Base-by-base conservation (phyloP, 441 rosid genomes). In the Eruca vesicaria region DNA sequence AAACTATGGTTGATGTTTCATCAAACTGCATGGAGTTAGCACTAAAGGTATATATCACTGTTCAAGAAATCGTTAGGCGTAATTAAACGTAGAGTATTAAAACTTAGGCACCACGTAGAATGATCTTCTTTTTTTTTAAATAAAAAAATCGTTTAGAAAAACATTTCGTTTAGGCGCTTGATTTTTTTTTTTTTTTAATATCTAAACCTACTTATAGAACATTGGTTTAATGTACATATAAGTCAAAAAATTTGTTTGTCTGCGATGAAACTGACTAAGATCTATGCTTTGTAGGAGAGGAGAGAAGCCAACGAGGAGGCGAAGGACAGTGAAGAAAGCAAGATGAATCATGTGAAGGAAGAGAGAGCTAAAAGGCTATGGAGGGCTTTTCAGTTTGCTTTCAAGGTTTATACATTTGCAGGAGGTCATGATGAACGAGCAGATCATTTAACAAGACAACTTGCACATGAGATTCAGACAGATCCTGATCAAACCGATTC, bases 1-100 rank as follows among this genome's bases (percentile, higher is more conserved):
- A 95, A 84, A 80, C 93, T 26, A 86, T 90, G 82, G 98, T 95
- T 69, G 98, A 95, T 86, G 86, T 93, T 79, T 95, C 97, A 68
- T 91, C 98, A 45, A 88, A 87, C 81, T 89, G 96, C 82, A 95
- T 93, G 97, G 99, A 95, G 73, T 78, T 90, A 71, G 95, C 92
- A 59, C 80, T 95, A 36, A 90, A 90, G 97, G 97, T 91, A 84
- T 8, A 36, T 64, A 31, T 64, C 53, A 45, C 3, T 45, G 53
- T 45, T 45, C 20, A 15, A 45, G 9, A 45, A 6, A 45, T 45
- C 0, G 20, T 3, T 9, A 48, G 11, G 21, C 52, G 19, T 43
- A 43, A 6, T 6, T 15, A 43, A 8, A n/a, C 52, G 3, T 8
- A 33, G 8, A 43, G 8, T 18, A 41, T 43, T 43, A 43, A 6